phyloP scores from a whole-genome alignment of 2,329 filamentous ascomycete genomes.

The Clarireedia sp. region DNA sequence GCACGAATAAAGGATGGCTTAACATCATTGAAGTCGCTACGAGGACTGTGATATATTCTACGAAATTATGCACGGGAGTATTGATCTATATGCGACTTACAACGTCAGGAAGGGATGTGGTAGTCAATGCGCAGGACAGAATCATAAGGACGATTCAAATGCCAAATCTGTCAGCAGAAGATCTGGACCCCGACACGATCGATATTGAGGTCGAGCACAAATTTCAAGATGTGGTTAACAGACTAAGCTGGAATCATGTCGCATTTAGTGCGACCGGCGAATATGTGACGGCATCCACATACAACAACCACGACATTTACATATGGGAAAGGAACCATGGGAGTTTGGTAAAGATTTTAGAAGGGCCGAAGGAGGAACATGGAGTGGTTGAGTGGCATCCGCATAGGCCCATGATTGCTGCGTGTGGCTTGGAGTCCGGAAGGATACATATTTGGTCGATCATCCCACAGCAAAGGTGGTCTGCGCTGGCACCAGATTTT shows the following conservation, averaged over 20 bases:
- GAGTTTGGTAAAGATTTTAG: constrained; percentile 90
- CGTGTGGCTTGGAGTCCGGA: constrained; percentile 86
- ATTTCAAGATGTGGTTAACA: constrained; percentile 95
- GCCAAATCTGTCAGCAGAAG: constrained; percentile 62
- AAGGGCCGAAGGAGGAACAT: constrained; percentile 93
- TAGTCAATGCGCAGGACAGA: constrained; percentile 89
- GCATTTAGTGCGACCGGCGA: constrained; percentile 91
- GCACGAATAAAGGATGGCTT: constrained; percentile 90
- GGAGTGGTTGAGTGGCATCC: constrained; percentile 98
- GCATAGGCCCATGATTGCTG: constrained; percentile 74
- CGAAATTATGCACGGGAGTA: constrained; percentile 77
- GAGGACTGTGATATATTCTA: constrained; percentile 78
- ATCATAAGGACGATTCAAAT: constrained; percentile 90
- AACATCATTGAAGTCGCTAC: constrained; percentile 87
- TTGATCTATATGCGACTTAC: constrained; percentile 84
- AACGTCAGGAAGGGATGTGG: constrained; percentile 73
- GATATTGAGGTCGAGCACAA: constrained; percentile 92
- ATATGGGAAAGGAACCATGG: constrained; percentile 95
- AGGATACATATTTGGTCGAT: constrained; percentile 96
- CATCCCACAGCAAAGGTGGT: constrained; percentile 92
- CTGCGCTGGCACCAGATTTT: constrained; percentile 91
- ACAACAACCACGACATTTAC: constrained; percentile 97
- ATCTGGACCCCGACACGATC: constrained; percentile 76
- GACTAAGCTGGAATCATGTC: constrained; percentile 92
- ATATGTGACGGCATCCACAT: constrained; percentile 92